phyloP scores from a whole-genome alignment of 345 rosid species.

The Populus euphratica region DNA sequence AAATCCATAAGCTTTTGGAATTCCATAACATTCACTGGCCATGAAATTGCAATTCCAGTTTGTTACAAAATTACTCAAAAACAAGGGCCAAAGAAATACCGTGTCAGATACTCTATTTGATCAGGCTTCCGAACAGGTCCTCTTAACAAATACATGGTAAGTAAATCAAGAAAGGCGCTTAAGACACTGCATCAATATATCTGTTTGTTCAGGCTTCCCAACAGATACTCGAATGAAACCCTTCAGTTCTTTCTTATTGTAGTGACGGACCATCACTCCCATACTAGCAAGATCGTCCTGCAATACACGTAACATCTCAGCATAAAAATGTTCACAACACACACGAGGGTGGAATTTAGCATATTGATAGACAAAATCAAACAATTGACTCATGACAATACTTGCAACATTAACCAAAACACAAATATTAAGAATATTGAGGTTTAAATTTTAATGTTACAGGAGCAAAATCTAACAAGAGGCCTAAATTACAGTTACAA shows the following conservation, averaged over 20 bases:
- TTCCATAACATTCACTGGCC: too few species aligned
- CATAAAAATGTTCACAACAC: background rate
- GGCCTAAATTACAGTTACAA: too few species aligned
- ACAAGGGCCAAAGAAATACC: too few species aligned
- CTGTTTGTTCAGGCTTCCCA: slow-evolving; percentile 86
- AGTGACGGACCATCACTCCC: slow-evolving; percentile 97
- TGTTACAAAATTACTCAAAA: too few species aligned
- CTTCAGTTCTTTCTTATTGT: slow-evolving; percentile 66
- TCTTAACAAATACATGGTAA: background rate
- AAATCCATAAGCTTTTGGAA: too few species aligned
- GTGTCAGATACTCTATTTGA: background rate
- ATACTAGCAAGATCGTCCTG: slow-evolving; percentile 80
- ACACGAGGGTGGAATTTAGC: background rate
- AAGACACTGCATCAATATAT: slow-evolving; percentile 58
- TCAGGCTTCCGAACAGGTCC: background rate
- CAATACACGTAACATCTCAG: background rate
- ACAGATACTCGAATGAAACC: slow-evolving; percentile 75
- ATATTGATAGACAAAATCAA: background rate
- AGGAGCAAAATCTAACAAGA: too few species aligned
- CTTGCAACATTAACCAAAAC: too few species aligned
- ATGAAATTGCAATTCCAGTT: too few species aligned
- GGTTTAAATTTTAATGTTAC: too few species aligned
- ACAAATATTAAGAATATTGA: too few species aligned
- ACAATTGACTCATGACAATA: background rate
- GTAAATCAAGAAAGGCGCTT: slow-evolving; percentile 37